Evolutionary conservation across 371 early-diverging fungal genomes (phyloP).

Genomic region (Mortierella sp.): DNA sequence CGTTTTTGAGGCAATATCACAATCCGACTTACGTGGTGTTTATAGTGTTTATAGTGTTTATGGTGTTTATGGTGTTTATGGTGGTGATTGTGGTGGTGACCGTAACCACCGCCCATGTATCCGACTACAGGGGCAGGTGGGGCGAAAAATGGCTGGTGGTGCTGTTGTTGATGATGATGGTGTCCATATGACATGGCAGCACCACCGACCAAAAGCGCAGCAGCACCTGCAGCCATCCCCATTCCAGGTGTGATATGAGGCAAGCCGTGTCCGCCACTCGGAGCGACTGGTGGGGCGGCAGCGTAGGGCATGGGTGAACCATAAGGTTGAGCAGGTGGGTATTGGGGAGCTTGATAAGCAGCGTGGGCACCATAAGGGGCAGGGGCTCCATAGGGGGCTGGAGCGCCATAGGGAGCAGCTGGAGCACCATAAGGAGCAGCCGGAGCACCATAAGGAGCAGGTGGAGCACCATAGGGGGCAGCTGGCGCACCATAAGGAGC

Average conservation of each 20-base stretch:
- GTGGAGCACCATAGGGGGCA: conserved; percentile 19
- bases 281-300: conserved; percentile 10
- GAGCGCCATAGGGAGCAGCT: conserved; percentile 25
- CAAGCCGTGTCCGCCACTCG: conserved; percentile 7
- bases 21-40: conserved; percentile 27
- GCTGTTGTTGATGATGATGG: conserved; percentile 16
- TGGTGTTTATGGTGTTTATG: conserved; percentile 1
- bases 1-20: not conserved
- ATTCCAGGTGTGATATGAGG: not conserved
- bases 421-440: conserved; percentile 21
- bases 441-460: conserved; percentile 18
- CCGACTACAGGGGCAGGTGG: not conserved
- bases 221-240: conserved; percentile 28
- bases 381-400: conserved; percentile 29
- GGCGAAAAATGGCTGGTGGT: not conserved
- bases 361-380: conserved; percentile 17
- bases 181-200: conserved; percentile 13
- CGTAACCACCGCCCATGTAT: not conserved
- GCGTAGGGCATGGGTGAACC: conserved; percentile 15
- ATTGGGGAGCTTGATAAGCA: conserved; percentile 11
- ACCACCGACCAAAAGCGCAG: conserved; percentile 30
- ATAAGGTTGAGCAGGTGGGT: conserved; percentile 20
- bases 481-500: conserved; percentile 13
- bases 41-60: conserved; percentile 24
- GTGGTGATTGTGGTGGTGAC: conserved; percentile 10